Base-by-base conservation (phyloP, 2,329 filamentous ascomycete genomes). In the Ceratocystis huliohia region DNA sequence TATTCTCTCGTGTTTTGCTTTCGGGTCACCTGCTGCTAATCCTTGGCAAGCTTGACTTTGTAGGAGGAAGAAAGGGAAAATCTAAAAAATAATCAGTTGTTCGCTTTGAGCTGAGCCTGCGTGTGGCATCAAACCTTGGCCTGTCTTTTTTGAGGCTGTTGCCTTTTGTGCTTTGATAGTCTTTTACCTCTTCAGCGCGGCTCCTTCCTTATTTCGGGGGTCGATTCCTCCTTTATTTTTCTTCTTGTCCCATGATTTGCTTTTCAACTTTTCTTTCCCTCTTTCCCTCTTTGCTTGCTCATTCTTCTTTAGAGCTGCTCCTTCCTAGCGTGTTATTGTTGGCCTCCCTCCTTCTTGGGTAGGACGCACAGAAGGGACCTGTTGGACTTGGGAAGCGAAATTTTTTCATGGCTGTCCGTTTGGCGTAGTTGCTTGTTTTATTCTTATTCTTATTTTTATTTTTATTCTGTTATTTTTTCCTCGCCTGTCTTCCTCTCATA, bases 401-500 rank as follows among this genome's bases (percentile, higher is more conserved):
- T 59, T 59, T 59, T 59, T 59, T 59, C 5, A 10, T 20, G 13
- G 33, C 17, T 25, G 28, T 59, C 22, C 15, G 3, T 59, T 48
- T 41, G 62, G 44, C 45, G 46, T 50, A 64, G 62, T 48, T 46
- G 17, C 44, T 33, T 63, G 8, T 44, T 44, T 44, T 22, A n/a
- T 53, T 22, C 41, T 37, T n/a, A 37, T 53, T 6, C 41, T 37
- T n/a, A 37, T 53, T 6, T 30, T 63, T 46, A 10, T 45, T 45
- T 62, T 62, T 62, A 25, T 62, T 45, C n/a, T 17, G 20, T 63
- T 48, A 33, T 46, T 48, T 46, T 30, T 50, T n/a, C 44, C 37
- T 50, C 61, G 3, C 48, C 37, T 44, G 13, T 46, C 22, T 63
- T 48, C 20, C 41, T 22, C 37, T 46, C 61, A 25, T 13, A n/a